Evolutionary conservation across 257 asterid genomes (phyloP).

Genomic region (Capsicum baccatum): DNA sequence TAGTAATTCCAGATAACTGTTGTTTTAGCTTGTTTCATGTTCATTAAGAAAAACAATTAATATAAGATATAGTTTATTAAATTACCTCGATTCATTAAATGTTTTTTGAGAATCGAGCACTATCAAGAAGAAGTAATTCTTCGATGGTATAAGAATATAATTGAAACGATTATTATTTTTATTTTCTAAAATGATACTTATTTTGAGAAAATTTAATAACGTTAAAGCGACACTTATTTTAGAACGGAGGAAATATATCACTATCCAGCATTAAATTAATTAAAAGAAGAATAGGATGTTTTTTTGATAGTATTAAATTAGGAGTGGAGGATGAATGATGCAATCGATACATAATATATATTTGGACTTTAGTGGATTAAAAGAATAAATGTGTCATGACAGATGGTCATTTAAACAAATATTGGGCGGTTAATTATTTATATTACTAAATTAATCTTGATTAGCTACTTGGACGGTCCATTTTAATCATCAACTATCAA

Average conservation of each 20-base stretch:
- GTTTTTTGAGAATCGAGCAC: too few species aligned
- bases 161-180: too few species aligned
- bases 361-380: constrained; percentile 7
- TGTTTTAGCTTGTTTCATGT: too few species aligned
- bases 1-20: too few species aligned
- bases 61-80: too few species aligned
- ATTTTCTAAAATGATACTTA: too few species aligned
- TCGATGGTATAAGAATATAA: too few species aligned
- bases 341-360: background rate
- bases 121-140: too few species aligned
- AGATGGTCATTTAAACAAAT: background rate
- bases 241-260: background rate
- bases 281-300: background rate
- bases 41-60: too few species aligned
- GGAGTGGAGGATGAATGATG: constrained; percentile 11
- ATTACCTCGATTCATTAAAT: too few species aligned
- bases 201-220: too few species aligned
- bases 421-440: constrained; percentile 23
- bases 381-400: constrained; percentile 23
- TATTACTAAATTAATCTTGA: background rate
- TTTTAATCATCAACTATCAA: background rate
- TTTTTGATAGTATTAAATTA: background rate
- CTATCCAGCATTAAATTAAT: background rate
- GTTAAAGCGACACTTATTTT: too few species aligned
- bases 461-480: constrained; percentile 27